Conservation (phyloP, 306 rosid genomes). For the Mimosa pudica region DNA sequence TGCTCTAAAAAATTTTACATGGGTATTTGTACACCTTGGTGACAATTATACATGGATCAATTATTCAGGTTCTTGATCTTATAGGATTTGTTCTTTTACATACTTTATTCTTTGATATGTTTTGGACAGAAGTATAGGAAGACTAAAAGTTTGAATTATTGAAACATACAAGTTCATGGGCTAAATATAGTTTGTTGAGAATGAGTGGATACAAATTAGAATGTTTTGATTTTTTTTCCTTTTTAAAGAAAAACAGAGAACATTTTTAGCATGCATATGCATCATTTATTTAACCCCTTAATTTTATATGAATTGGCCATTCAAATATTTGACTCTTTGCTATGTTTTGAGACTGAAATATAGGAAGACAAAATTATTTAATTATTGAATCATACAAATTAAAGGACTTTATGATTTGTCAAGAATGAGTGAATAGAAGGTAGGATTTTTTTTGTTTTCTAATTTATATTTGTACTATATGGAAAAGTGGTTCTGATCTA, state of each 20-base stretch:
- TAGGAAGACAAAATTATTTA: background rate
- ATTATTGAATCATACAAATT: background rate
- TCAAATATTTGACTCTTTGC: background rate
- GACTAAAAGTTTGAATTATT: background rate
- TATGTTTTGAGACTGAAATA: background rate
- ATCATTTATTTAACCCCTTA: too few relatives aligned
- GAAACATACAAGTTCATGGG: background rate
- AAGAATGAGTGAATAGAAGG: background rate
- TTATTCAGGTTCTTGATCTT: background rate
- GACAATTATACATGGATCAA: background rate
- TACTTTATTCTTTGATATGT: background rate
- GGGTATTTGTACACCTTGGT: too few relatives aligned
- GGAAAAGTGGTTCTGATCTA: conserved; percentile 29
- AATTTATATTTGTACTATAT: conserved; percentile 3
- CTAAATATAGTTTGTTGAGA: background rate
- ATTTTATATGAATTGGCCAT: background rate
- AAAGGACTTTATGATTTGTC: background rate
- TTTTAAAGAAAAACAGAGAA: background rate
- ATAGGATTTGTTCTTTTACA: background rate
- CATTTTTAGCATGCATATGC: background rate
- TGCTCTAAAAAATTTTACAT: too few relatives aligned
- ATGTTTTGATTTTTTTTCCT: background rate
- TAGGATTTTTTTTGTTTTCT: background rate
- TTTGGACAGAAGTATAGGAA: background rate
- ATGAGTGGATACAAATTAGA: background rate